Percentiles rank a stretch among this genome's conserved stretches.
Conservation (phyloP, 2,329 filamentous ascomycete species). For the Blumeria hordei region DNA sequence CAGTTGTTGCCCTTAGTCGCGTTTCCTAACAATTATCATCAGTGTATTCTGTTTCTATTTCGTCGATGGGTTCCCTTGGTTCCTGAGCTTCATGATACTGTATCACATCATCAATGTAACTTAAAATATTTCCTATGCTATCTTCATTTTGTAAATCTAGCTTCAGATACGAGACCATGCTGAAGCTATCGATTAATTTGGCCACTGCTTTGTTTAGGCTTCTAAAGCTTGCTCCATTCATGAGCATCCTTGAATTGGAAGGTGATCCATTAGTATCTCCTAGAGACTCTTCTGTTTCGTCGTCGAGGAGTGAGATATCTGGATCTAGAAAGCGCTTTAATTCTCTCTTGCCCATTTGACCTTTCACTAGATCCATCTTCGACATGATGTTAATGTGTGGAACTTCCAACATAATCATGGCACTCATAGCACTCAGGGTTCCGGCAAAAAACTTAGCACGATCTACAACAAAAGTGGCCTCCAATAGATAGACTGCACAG, state of each 20-base stretch:
- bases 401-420: constrained; percentile 96
- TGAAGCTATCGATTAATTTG: constrained; percentile 84
- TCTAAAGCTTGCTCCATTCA: constrained; percentile 64
- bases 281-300: constrained; percentile 25
- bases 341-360: constrained; percentile 66
- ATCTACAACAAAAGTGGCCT: constrained; percentile 88
- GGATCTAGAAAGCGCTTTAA: constrained; percentile 77
- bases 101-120: constrained; percentile 84
- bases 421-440: constrained; percentile 87
- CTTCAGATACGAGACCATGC: constrained; percentile 89
- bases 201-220: constrained; percentile 72
- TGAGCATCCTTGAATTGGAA: constrained; percentile 42
- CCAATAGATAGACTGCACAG: constrained; percentile 82
- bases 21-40: constrained; percentile 9
- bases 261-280: constrained; percentile 25
- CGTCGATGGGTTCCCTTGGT: constrained; percentile 54
- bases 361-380: constrained; percentile 94
- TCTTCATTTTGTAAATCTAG: constrained; percentile 80
- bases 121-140: constrained; percentile 61
- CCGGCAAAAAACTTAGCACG: constrained; percentile 94
- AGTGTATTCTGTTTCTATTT: constrained; percentile 25
- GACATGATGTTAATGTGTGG: constrained; percentile 90
- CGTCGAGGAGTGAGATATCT: constrained; percentile 58
- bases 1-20: background rate
- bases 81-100: constrained; percentile 88